Conservation (phyloP, 768 basidiomycete genomes). For the Suillus americanus region DNA sequence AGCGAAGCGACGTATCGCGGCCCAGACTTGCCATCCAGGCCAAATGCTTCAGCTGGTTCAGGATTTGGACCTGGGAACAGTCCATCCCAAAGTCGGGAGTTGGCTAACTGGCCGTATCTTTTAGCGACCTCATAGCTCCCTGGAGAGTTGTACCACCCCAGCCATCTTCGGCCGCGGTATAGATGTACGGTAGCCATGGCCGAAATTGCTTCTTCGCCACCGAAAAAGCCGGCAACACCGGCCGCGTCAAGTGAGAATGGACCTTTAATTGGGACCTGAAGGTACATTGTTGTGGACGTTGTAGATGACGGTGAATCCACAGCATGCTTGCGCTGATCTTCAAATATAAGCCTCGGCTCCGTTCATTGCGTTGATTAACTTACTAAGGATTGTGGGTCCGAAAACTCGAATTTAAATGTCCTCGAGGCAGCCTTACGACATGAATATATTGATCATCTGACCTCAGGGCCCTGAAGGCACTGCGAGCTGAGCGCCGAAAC, state of each 20-base stretch:
- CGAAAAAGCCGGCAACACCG: constrained; percentile 37
- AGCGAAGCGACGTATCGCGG: constrained; percentile 25
- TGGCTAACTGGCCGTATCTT: constrained; percentile 29
- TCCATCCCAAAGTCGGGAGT: constrained; percentile 30
- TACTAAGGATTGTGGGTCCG: not conserved
- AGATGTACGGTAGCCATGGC: constrained; percentile 37
- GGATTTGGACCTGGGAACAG: constrained; percentile 31
- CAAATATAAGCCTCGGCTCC: not conserved
- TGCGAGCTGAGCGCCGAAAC: not conserved
- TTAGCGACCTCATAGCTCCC: constrained; percentile 36
- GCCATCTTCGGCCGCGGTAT: constrained; percentile 29
- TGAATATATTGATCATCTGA: not conserved
- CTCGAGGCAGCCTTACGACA: constrained; percentile 1
- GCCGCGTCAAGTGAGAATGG: constrained; percentile 27
- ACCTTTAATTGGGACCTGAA: constrained; percentile 10
- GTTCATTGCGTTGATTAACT: not conserved
- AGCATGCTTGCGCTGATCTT: not conserved
- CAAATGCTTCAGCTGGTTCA: constrained; percentile 28
- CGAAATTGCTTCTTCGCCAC: constrained; percentile 37
- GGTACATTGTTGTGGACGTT: not conserved
- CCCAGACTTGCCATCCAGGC: constrained; percentile 27
- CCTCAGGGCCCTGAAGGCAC: not conserved
- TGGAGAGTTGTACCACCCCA: constrained; percentile 39
- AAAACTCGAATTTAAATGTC: not conserved
- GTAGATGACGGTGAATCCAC: not conserved